Percentiles rank a stretch among this genome's conserved stretches.
phyloP scores from a whole-genome alignment of 495 filamentous ascomycete species.

The Penicillium chermesinum region DNA sequence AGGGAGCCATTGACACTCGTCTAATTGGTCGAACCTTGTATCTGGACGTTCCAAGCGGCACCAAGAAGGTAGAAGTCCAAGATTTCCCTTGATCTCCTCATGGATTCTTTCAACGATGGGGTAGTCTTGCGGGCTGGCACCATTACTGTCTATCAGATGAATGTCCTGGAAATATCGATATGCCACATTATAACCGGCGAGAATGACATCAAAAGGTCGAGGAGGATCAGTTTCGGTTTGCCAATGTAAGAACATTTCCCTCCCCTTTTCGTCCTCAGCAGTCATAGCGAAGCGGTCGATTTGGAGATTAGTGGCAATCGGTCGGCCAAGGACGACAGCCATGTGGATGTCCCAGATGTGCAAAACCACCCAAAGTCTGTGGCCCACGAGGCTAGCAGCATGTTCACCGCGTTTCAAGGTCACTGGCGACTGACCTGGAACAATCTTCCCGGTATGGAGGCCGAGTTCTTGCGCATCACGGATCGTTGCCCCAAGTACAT shows the following conservation, averaged over 20 bases:
- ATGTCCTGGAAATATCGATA: slow-evolving; percentile 18
- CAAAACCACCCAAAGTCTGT: slow-evolving; percentile 51
- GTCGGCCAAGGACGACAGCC: slow-evolving; percentile 53
- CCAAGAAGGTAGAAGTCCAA: slow-evolving; percentile 44
- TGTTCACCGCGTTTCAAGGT: not conserved
- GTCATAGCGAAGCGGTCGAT: slow-evolving; percentile 10
- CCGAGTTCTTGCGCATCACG: slow-evolving; percentile 61
- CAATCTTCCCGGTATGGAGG: slow-evolving; percentile 35
- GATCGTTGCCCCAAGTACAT: slow-evolving; percentile 52
- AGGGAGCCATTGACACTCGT: slow-evolving; percentile 50
- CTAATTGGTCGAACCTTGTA: slow-evolving; percentile 45
- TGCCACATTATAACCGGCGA: slow-evolving; percentile 17
- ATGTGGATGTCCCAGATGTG: slow-evolving; percentile 57
- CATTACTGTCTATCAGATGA: slow-evolving; percentile 45
- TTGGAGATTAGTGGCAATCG: slow-evolving; percentile 28
- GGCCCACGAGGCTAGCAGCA: not conserved
- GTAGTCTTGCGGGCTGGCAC: slow-evolving; percentile 48
- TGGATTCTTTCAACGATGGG: slow-evolving; percentile 50
- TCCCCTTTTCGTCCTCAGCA: slow-evolving; percentile 2
- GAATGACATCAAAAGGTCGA: slow-evolving; percentile 17
- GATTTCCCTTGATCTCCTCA: slow-evolving; percentile 41
- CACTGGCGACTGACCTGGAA: slow-evolving; percentile 6
- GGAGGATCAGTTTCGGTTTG: slow-evolving; percentile 11
- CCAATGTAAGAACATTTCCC: slow-evolving; percentile 10
- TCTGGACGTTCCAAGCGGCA: slow-evolving; percentile 52